These are phyloP conservation scores for Triticum dicoccoides DNA, from an alignment of 176 grass and related monocot species.

Conservation along the genomic window DNA sequence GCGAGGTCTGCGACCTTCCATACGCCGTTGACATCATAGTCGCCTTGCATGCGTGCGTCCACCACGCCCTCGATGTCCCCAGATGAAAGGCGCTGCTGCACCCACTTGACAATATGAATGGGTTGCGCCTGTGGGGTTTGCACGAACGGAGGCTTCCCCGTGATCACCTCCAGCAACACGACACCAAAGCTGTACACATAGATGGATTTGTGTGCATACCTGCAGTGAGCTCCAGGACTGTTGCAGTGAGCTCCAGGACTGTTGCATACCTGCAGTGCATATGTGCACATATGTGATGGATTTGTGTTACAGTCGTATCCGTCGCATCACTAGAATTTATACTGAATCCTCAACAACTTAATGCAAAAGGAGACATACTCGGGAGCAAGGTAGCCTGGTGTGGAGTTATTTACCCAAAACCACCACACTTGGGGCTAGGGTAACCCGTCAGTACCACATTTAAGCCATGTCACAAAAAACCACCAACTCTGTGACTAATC, in stretches of 20 bases:
- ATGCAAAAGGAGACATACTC: conserved; percentile 18
- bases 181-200: conserved; percentile 70
- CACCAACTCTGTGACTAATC: too few species aligned
- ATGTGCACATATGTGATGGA: neutral
- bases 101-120: conserved; percentile 39
- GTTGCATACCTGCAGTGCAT: conserved; percentile 20
- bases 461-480: too few species aligned
- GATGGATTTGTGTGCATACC: too few species aligned
- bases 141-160: conserved; percentile 32
- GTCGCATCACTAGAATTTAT: neutral
- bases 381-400: conserved; percentile 50
- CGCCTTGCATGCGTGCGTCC: conserved; percentile 28
- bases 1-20: conserved; percentile 60
- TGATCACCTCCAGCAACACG: conserved; percentile 48
- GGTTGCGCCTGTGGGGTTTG: conserved; percentile 11
- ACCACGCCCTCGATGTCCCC: conserved; percentile 48
- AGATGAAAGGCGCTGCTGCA: conserved; percentile 12
- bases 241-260: neutral
- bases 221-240: conserved; percentile 1
- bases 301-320: neutral
- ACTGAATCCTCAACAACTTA: neutral
- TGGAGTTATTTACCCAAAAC: too few species aligned
- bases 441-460: too few species aligned
- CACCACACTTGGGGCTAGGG: too few species aligned
- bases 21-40: conserved; percentile 42